phyloP scores from a whole-genome alignment of 495 filamentous ascomycete species.

The Aspergillus leporis region DNA sequence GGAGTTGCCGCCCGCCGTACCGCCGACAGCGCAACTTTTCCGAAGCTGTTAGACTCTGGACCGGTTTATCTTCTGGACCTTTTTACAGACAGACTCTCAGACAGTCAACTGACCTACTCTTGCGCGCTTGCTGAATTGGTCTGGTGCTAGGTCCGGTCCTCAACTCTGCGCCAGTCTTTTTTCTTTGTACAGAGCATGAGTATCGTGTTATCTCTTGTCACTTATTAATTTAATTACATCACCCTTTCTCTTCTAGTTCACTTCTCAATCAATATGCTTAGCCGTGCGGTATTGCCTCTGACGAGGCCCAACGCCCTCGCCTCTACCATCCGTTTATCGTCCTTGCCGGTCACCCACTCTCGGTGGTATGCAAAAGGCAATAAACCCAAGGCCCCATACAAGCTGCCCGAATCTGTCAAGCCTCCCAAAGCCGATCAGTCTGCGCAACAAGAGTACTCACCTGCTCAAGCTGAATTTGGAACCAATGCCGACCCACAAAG shows the following conservation, averaged over 20 bases:
- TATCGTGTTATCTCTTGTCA: constrained; percentile 22
- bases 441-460: constrained; percentile 35
- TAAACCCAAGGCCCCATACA: constrained; percentile 48
- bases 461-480: constrained; percentile 47
- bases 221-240: constrained; percentile 12
- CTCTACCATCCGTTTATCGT: constrained; percentile 37
- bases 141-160: background rate
- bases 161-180: background rate
- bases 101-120: background rate
- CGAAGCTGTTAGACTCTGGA: constrained; percentile 3
- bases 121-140: background rate
- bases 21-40: constrained; percentile 33
- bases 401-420: constrained; percentile 41
- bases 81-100: constrained; percentile 4
- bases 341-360: constrained; percentile 35
- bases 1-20: constrained; percentile 23
- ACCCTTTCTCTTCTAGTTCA: constrained; percentile 12
- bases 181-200: constrained; percentile 28
- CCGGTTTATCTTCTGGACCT: constrained; percentile 1
- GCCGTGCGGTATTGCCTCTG: constrained; percentile 47
- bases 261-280: constrained; percentile 46
- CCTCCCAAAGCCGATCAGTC: constrained; percentile 27
- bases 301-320: constrained; percentile 45
- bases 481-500: constrained; percentile 39
- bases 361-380: constrained; percentile 50